These are phyloP conservation scores for Torrubiella hemipterigena DNA, from an alignment of 2,329 filamentous ascomycete genomes.

Conservation along the genomic window DNA sequence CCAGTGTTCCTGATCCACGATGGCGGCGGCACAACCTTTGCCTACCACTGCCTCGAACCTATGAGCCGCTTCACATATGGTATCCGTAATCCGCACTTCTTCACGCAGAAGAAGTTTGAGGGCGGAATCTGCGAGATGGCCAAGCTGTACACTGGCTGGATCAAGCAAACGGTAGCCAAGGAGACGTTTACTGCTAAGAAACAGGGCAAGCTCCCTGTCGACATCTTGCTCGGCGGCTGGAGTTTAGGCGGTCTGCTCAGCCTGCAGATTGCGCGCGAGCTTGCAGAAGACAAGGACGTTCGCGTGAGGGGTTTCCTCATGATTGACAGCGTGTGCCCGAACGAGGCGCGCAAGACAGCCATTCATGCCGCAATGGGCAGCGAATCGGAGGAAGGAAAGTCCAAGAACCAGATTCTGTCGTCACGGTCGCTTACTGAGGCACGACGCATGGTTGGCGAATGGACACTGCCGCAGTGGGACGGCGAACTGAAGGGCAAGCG, in stretches of 20 bases:
- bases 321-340: conserved; percentile 36
- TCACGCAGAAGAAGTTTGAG: conserved; percentile 31
- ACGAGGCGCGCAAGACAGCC: conserved; percentile 4
- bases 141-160: conserved; percentile 31
- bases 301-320: conserved; percentile 37
- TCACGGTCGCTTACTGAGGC: conserved; percentile 30
- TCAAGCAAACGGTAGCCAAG: conserved; percentile 24
- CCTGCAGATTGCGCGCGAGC: conserved; percentile 34
- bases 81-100: conserved; percentile 42
- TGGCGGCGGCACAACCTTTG: conserved; percentile 47
- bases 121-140: conserved; percentile 45
- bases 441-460: conserved; percentile 24
- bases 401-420: conserved; percentile 21
- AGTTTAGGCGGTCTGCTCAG: conserved; percentile 40
- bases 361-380: not conserved
- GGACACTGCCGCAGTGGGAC: conserved; percentile 27
- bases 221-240: conserved; percentile 43
- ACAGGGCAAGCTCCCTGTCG: conserved; percentile 13
- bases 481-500: conserved; percentile 12
- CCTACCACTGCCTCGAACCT: conserved; percentile 40
- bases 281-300: conserved; percentile 23
- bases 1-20: conserved; percentile 48
- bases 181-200: conserved; percentile 15
- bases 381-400: conserved; percentile 16
- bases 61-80: conserved; percentile 38